Conservation (phyloP, 164 flowering plant species). For the Piper betle region DNA sequence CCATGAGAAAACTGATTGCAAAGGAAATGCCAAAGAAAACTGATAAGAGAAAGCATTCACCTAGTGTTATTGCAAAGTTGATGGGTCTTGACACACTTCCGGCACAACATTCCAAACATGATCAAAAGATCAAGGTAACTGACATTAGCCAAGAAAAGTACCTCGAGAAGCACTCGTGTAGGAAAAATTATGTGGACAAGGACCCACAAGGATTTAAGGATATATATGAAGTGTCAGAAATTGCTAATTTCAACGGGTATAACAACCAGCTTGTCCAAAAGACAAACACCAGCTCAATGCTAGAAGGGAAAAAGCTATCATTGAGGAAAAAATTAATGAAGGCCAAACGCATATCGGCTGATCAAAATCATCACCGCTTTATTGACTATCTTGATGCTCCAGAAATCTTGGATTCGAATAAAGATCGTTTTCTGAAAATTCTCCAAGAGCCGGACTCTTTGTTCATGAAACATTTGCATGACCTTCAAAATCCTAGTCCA, state of each 20-base stretch:
- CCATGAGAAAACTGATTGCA: constrained; percentile 51
- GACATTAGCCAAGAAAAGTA: constrained; percentile 12
- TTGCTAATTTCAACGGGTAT: constrained; percentile 15
- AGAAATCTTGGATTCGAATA: constrained; percentile 51
- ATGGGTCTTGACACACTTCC: constrained; percentile 89
- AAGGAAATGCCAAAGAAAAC: constrained; percentile 57
- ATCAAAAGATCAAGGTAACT: constrained; percentile 15
- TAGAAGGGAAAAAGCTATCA: constrained; percentile 33
- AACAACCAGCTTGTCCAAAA: constrained; percentile 7
- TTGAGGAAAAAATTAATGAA: constrained; percentile 45
- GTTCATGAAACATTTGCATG: constrained; percentile 53
- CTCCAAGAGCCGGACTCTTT: constrained; percentile 68
- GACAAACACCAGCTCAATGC: constrained; percentile 12
- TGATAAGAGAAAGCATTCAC: constrained; percentile 45
- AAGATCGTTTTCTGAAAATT: constrained; percentile 48
- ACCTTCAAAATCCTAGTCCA: constrained; percentile 30
- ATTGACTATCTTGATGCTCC: constrained; percentile 57
- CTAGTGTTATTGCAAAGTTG: constrained; percentile 69
- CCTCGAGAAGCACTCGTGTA: constrained; percentile 9
- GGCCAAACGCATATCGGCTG: constrained; percentile 44
- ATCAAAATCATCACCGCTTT: constrained; percentile 44
- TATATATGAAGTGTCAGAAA: constrained; percentile 70
- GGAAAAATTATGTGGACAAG: constrained; percentile 18
- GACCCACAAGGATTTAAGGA: constrained; percentile 71
- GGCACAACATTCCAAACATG: constrained; percentile 30